Base-by-base conservation (phyloP, 192 early-diverging fungal species). In the Gigaspora rosea region DNA sequence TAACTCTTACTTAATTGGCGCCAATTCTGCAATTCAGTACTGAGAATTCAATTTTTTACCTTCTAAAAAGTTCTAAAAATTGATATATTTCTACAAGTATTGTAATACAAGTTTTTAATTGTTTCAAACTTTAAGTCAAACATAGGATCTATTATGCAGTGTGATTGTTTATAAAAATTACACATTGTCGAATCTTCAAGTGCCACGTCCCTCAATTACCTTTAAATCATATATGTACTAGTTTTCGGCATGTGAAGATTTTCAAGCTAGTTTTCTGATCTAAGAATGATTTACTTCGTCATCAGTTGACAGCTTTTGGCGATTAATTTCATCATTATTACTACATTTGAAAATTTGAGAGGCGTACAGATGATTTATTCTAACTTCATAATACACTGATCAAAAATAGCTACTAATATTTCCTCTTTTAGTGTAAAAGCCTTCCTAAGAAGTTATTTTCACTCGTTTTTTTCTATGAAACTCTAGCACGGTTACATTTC, bases 251-350 rank as follows among this genome's bases (percentile, higher is more conserved):
- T 52, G 51, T 52, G 51, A 52, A 52, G 51, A 52, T 52, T 13
- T 15, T 13, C 51, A 52, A 8, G 13, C 8, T 2, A 52, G 51
- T 13, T 52, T 15, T 13, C 9, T 13, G 6, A 2, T 15, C 9
- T 13, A 52, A 52, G 15, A 52, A 52, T 2, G 15, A 52, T 13
- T 13, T 15, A 52, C 9, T 52, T 52, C 9, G 15, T 5, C 9
- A 15, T 15, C 11, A 9, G 51, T 52, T 52, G 9, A 13, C 9
- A 52, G 9, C 15, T 52, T 52, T 15, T 13, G 51, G 15, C 51
- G 15, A 52, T 52, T 61, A 22, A 8, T 61, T 59, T 61, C 58
- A 61, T 61, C 58, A 61, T 61, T 16, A 61, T 61, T 61, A 61
- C 58, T 61, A 20, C 58, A 61, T 61, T 61, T 20, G 51, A 52